phyloP scores from a whole-genome alignment of 257 asterid genomes.

The Buddleja alternifolia region DNA sequence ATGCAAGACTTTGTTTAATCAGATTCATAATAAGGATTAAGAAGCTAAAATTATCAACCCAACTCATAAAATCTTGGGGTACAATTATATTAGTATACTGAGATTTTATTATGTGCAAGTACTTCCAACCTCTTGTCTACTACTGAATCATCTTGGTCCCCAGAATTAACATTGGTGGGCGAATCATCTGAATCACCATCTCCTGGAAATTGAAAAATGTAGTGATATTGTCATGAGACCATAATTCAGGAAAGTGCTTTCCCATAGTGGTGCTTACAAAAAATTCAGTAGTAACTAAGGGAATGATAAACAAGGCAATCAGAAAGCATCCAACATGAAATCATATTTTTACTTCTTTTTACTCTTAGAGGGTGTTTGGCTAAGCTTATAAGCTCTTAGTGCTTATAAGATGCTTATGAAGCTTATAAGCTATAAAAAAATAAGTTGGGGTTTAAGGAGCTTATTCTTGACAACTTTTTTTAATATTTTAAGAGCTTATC shows the following conservation, averaged over 20 bases:
- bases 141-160: conserved; percentile 50
- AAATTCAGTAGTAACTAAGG: not conserved
- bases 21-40: conserved; percentile 31
- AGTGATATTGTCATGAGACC: conserved; percentile 1
- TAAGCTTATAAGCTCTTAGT: too few relatives aligned
- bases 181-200: conserved; percentile 70
- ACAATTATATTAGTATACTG: not conserved
- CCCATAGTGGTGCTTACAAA: not conserved
- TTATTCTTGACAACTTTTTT: too few relatives aligned
- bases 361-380: too few relatives aligned
- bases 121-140: conserved; percentile 56
- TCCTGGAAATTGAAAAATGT: conserved; percentile 43
- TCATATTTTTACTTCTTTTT: not conserved
- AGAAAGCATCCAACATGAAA: not conserved
- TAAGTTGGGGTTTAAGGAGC: too few relatives aligned
- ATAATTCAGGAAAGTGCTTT: not conserved
- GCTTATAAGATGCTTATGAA: too few relatives aligned
- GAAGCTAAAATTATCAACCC: conserved; percentile 19
- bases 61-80: not conserved
- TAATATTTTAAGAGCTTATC: too few relatives aligned
- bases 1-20: conserved; percentile 23
- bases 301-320: not conserved
- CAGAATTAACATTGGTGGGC: conserved; percentile 48
- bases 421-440: too few relatives aligned
- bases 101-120: conserved; percentile 22